Conservation (phyloP, 2,329 filamentous ascomycete genomes). For the Penicillium sp. region DNA sequence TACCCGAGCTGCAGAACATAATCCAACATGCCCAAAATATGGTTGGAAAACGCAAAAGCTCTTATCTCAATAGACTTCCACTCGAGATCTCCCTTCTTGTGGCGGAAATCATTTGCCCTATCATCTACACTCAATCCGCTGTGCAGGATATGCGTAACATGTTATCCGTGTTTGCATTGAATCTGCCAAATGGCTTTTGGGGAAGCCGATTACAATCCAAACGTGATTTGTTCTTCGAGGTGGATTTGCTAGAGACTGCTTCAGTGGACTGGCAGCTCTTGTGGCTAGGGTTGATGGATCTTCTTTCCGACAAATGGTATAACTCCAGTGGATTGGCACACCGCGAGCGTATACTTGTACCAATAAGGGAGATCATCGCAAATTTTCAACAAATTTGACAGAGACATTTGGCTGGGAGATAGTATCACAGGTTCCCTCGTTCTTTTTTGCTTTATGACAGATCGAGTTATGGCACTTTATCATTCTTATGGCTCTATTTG, state of each 20-base stretch:
- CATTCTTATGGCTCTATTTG: neutral
- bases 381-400: neutral
- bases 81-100: neutral
- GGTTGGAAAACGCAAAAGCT: neutral
- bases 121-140: constrained; percentile 1
- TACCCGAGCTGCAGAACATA: neutral
- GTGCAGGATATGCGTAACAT: neutral
- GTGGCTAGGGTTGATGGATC: neutral
- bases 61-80: neutral
- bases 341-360: neutral
- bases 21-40: neutral
- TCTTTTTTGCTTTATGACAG: neutral
- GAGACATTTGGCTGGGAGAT: neutral
- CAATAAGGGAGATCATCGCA: neutral
- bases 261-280: constrained; percentile 1
- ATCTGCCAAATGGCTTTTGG: neutral
- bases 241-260: neutral
- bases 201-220: neutral
- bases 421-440: neutral
- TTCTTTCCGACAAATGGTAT: neutral
- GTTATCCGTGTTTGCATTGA: neutral
- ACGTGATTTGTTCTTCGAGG: neutral
- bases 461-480: neutral
- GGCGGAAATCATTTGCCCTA: neutral
- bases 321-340: constrained; percentile 1